Evolutionary conservation across 2,329 filamentous ascomycete species (phyloP).

Genomic region (Trichoderma pleuroti): DNA sequence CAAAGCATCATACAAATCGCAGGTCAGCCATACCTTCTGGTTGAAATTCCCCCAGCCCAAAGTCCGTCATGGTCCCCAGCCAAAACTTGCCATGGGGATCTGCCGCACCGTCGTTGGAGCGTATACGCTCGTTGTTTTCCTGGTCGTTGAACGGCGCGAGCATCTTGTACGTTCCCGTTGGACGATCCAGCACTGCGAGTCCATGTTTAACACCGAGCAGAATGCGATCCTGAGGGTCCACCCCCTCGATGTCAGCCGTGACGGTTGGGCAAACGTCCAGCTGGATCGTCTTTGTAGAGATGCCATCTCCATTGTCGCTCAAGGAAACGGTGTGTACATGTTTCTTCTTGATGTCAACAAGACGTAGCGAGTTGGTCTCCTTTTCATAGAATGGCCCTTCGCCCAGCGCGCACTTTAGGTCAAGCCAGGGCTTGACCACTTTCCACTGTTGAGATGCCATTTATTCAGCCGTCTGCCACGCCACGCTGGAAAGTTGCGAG

Average conservation of each 20-base stretch:
- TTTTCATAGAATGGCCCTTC: conserved; percentile 74
- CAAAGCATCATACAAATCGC: neutral
- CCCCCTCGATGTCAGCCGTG: conserved; percentile 74
- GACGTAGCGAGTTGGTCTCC: conserved; percentile 62
- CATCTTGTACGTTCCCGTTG: conserved; percentile 52
- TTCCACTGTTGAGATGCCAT: conserved; percentile 46
- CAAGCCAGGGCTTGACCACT: conserved; percentile 53
- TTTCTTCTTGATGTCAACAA: conserved; percentile 78
- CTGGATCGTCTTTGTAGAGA: conserved; percentile 59
- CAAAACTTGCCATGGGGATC: conserved; percentile 80
- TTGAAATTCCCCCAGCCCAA: conserved; percentile 53
- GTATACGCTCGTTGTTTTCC: conserved; percentile 49
- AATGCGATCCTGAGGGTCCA: conserved; percentile 60
- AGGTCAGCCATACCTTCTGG: conserved; percentile 49
- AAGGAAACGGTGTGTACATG: conserved; percentile 70
- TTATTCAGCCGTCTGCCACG: neutral
- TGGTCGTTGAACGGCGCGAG: conserved; percentile 46
- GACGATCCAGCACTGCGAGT: conserved; percentile 70
- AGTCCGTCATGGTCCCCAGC: conserved; percentile 83
- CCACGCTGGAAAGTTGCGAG: neutral
- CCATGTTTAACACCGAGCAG: conserved; percentile 78
- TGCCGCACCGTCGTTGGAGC: conserved; percentile 78
- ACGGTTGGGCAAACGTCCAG: conserved; percentile 57
- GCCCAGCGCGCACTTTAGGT: conserved; percentile 62
- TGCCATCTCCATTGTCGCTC: no score